Evolutionary conservation across 805 yeast genomes (phyloP).

Genomic region (Saccharomycopsis olivae): DNA sequence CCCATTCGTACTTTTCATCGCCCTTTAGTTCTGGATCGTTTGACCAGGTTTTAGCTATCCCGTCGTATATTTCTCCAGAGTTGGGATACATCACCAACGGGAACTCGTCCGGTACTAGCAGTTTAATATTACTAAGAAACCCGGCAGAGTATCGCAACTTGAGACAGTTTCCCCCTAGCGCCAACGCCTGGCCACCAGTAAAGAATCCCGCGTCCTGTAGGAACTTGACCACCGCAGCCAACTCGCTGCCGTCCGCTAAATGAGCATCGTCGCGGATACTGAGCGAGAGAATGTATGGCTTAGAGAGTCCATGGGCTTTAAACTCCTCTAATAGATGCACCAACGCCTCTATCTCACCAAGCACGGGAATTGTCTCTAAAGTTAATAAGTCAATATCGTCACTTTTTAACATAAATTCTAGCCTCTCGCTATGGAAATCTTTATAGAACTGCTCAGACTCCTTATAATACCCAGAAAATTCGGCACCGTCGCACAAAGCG

Average conservation of each 20-base stretch:
- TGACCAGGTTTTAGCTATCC: constrained; percentile 33
- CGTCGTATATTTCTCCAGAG: constrained; percentile 59
- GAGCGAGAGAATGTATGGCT: constrained; percentile 23
- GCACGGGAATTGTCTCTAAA: constrained; percentile 64
- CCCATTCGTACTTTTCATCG: constrained; percentile 22
- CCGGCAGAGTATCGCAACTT: constrained; percentile 31
- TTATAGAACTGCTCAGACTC: constrained; percentile 28
- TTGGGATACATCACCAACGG: constrained; percentile 62
- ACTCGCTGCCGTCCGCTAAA: constrained; percentile 42
- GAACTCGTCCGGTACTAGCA: constrained; percentile 20
- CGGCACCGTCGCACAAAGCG: constrained; percentile 54
- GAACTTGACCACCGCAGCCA: constrained; percentile 25
- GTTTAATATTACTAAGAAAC: constrained; percentile 29
- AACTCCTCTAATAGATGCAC: constrained; percentile 29
- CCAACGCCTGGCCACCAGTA: constrained; percentile 26
- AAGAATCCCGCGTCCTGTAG: constrained; percentile 1
- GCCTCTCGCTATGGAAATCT: constrained; percentile 41
- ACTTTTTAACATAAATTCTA: constrained; percentile 29
- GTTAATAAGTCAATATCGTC: constrained; percentile 45
- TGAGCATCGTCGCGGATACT: constrained; percentile 30
- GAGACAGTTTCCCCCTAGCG: constrained; percentile 65
- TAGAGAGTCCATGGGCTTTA: constrained; percentile 25
- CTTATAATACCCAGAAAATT: constrained; percentile 61
- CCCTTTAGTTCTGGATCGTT: constrained; percentile 15
- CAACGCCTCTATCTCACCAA: constrained; percentile 44